phyloP scores from a whole-genome alignment of 306 rosid genomes.

The Cicer judaicum region DNA sequence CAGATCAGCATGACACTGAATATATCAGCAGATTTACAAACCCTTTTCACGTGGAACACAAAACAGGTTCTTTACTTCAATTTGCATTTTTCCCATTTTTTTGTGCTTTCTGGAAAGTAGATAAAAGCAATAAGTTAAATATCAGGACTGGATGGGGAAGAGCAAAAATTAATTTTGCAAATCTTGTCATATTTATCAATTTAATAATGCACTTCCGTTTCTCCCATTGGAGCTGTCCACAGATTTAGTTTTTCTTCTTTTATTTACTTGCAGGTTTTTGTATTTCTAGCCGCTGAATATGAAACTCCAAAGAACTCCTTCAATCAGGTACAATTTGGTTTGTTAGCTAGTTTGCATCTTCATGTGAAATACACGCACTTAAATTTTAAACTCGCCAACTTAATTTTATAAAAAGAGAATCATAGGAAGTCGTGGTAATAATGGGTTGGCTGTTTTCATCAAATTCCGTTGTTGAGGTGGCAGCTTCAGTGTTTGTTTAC shows the following conservation, averaged over 20 bases:
- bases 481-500: conserved; percentile 7
- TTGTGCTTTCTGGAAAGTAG: conserved; percentile 14
- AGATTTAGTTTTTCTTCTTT: conserved; percentile 29
- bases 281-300: conserved; percentile 86
- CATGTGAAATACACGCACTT: conserved; percentile 5
- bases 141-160: conserved; percentile 1
- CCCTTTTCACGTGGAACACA: conserved; percentile 97
- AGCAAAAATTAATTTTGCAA: conserved; percentile 1
- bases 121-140: conserved; percentile 13
- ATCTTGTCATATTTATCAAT: conserved; percentile 1
- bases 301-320: conserved; percentile 68
- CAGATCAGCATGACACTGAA: conserved; percentile 89
- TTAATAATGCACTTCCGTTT: not conserved
- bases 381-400: conserved; percentile 25
- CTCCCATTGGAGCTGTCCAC: not conserved
- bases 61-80: conserved; percentile 77
- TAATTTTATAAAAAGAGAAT: not conserved
- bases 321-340: conserved; percentile 66
- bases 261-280: conserved; percentile 70
- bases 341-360: conserved; percentile 16
- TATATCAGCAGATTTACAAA: conserved; percentile 85
- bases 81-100: not conserved
- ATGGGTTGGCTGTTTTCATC: conserved; percentile 1
- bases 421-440: not conserved
- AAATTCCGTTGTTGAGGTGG: conserved; percentile 15